These are phyloP conservation scores for Oropetium thomaeum DNA, from an alignment of 176 grass and related monocot genomes.

Conservation along the genomic window DNA sequence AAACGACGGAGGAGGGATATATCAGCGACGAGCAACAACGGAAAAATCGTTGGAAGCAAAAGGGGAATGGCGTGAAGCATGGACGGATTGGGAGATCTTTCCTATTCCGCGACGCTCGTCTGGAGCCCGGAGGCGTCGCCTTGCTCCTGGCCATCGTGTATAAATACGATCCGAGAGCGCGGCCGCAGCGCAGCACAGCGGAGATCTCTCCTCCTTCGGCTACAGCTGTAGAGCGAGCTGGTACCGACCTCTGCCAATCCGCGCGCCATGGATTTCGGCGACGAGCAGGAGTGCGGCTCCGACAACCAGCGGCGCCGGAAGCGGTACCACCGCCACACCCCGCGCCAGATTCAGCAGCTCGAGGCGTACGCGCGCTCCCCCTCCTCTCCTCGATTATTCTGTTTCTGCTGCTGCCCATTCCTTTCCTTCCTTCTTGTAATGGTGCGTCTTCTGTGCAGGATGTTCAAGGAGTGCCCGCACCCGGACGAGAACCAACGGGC, in stretches of 20 bases:
- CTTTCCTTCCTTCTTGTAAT: too few relatives aligned
- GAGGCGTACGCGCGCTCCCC: slow-evolving; percentile 54
- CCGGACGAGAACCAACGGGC: slow-evolving; percentile 96
- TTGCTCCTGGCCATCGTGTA: not conserved
- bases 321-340: slow-evolving; percentile 96
- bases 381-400: not conserved
- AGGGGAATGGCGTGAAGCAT: slow-evolving; percentile 5
- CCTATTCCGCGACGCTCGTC: not conserved
- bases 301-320: slow-evolving; percentile 68
- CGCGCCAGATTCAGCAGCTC: slow-evolving; percentile 95
- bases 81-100: not conserved
- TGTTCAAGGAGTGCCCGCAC: slow-evolving; percentile 97
- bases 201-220: slow-evolving; percentile 9
- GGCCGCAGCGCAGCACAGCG: not conserved
- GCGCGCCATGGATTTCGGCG: slow-evolving; percentile 88
- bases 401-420: too few relatives aligned
- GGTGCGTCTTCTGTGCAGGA: too few relatives aligned
- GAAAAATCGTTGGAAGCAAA: slow-evolving; percentile 14
- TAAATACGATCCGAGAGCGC: not conserved
- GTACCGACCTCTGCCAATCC: too few relatives aligned
- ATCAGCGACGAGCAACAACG: slow-evolving; percentile 18
- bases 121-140: not conserved
- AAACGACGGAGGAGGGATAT: not conserved
- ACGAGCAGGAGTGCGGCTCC: slow-evolving; percentile 62
- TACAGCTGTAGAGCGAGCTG: not conserved